Evolutionary conservation across 345 rosid genomes (phyloP).

Genomic region (Isatis tinctoria): DNA sequence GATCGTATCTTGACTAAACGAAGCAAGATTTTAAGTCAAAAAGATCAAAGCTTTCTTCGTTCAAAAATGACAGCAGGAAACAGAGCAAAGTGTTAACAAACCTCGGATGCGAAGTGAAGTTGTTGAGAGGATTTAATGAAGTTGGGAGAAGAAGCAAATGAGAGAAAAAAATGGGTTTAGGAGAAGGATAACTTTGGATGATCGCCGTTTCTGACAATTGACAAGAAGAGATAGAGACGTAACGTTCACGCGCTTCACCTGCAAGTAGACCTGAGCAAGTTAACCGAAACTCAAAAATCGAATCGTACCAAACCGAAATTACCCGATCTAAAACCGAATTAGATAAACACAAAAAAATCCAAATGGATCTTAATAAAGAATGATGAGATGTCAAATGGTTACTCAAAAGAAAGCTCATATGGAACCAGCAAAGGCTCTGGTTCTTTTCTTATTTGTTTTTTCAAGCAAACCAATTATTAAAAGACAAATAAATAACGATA

Average conservation of each 20-base stretch:
- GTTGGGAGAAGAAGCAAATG: not conserved
- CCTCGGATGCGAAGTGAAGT: not conserved
- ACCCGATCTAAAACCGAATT: too few relatives aligned
- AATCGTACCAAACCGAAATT: too few relatives aligned
- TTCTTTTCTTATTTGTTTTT: too few relatives aligned
- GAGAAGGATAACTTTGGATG: slow-evolving; percentile 14
- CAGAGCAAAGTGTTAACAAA: not conserved
- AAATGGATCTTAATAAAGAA: too few relatives aligned
- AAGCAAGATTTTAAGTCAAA: not conserved
- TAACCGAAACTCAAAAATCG: too few relatives aligned
- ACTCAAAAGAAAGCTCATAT: too few relatives aligned
- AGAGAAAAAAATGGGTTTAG: not conserved
- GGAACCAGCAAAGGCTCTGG: too few relatives aligned
- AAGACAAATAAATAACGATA: too few relatives aligned
- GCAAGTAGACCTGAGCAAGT: not conserved
- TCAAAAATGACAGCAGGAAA: not conserved
- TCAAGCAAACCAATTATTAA: too few relatives aligned
- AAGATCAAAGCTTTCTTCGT: slow-evolving; percentile 2
- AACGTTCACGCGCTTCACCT: slow-evolving; percentile 8
- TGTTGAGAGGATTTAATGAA: not conserved
- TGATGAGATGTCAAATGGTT: too few relatives aligned
- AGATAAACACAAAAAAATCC: too few relatives aligned
- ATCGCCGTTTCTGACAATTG: slow-evolving; percentile 6
- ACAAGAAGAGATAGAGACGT: slow-evolving; percentile 17
- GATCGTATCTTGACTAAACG: not conserved